These are phyloP conservation scores for Lyophyllum atratum DNA, from an alignment of 768 basidiomycete species.

Conservation along the genomic window DNA sequence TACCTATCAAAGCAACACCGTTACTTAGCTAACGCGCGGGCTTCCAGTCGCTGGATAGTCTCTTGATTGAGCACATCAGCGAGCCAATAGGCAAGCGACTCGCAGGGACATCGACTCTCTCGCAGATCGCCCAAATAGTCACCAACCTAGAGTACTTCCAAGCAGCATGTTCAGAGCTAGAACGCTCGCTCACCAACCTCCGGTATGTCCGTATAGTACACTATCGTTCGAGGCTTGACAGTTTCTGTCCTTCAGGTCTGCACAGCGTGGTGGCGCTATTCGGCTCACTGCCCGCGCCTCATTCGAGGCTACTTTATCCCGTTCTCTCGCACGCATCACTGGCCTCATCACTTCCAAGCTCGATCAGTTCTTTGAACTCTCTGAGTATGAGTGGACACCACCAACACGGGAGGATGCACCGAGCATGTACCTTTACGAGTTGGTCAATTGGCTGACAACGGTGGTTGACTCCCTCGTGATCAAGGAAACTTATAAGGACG, in stretches of 20 bases:
- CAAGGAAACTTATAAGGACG: conserved; percentile 83
- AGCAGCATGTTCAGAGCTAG: conserved; percentile 80
- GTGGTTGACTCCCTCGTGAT: conserved; percentile 90
- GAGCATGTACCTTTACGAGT: conserved; percentile 93
- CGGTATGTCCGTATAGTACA: conserved; percentile 46
- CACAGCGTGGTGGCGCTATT: conserved; percentile 82
- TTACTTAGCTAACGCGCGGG: neutral
- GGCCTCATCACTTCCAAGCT: conserved; percentile 87
- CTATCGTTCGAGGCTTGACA: neutral
- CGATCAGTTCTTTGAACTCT: conserved; percentile 92
- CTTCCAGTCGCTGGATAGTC: conserved; percentile 78
- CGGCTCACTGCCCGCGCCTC: conserved; percentile 61
- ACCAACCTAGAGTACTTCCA: conserved; percentile 93
- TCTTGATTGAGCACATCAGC: conserved; percentile 77
- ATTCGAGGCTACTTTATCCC: conserved; percentile 69
- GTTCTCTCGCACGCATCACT: conserved; percentile 76
- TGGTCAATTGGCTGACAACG: conserved; percentile 95
- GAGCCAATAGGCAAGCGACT: conserved; percentile 77
- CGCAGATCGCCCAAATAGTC: conserved; percentile 91
- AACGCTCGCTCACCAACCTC: conserved; percentile 79
- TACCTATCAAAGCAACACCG: neutral
- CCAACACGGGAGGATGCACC: conserved; percentile 69
- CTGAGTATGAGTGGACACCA: conserved; percentile 95
- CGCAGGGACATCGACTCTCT: conserved; percentile 72
- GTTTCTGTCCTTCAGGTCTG: conserved; percentile 51